Conservation (phyloP, 495 filamentous ascomycete species). For the Penicillium cosmopolitanum region DNA sequence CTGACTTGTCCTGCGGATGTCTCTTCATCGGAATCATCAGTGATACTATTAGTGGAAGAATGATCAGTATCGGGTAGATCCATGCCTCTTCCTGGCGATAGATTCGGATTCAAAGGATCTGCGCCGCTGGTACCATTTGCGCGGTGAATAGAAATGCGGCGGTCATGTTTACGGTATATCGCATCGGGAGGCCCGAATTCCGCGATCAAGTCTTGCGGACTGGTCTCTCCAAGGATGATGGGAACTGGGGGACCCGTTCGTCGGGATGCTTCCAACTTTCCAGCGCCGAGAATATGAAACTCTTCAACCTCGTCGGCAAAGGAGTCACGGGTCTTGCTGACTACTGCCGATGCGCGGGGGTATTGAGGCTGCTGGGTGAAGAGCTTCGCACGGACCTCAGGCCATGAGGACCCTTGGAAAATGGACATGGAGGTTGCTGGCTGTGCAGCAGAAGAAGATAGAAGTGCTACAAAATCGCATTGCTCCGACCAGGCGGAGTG, state of each 20-base stretch:
- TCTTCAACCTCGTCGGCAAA: conserved; percentile 81
- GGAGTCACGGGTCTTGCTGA: conserved; percentile 63
- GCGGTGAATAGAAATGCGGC: conserved; percentile 84
- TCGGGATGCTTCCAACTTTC: conserved; percentile 75
- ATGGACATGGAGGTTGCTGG: conserved; percentile 83
- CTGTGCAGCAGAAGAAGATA: conserved; percentile 76
- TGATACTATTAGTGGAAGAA: conserved; percentile 74
- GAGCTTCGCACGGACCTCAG: conserved; percentile 71
- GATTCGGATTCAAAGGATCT: conserved; percentile 44
- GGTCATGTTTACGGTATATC: conserved; percentile 91
- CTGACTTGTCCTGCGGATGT: conserved; percentile 31
- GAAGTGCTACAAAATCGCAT: conserved; percentile 82
- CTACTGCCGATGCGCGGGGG: conserved; percentile 59
- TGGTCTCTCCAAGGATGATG: conserved; percentile 78
- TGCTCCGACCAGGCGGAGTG: conserved; percentile 75
- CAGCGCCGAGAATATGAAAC: conserved; percentile 72
- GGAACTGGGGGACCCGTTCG: conserved; percentile 60
- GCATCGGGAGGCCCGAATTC: conserved; percentile 95
- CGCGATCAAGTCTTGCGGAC: conserved; percentile 84
- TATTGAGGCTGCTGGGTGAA: conserved; percentile 74
- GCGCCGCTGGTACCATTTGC: conserved; percentile 42
- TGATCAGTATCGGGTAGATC: conserved; percentile 73
- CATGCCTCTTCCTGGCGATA: conserved; percentile 48
- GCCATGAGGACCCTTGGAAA: conserved; percentile 87
- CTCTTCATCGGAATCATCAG: conserved; percentile 78